A percentile compares a stretch with the other conserved stretches of the same genome.
Evolutionary conservation across 2,329 filamentous ascomycete species (phyloP).

Genomic region (Aspergillus hortae): DNA sequence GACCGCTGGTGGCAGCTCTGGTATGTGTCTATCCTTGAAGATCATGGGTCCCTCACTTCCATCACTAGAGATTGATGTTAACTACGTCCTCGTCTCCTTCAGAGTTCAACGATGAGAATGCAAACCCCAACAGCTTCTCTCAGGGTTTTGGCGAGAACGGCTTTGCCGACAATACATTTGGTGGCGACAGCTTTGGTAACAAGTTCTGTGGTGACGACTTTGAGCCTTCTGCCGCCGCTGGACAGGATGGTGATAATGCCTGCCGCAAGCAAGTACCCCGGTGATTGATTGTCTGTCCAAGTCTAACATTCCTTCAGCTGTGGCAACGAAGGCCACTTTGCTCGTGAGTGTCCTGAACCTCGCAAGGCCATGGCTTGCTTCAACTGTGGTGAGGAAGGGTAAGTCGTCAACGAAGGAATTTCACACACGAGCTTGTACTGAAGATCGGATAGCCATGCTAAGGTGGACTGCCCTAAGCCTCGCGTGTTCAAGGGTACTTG

Average conservation of each 20-base stretch:
- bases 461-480: conserved; percentile 45
- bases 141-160: conserved; percentile 5
- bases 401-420: conserved; percentile 6
- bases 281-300: background rate
- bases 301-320: conserved; percentile 26
- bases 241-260: conserved; percentile 17
- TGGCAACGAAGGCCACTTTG: conserved; percentile 35
- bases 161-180: conserved; percentile 1
- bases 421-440: background rate
- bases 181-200: conserved; percentile 5
- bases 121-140: background rate
- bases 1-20: background rate
- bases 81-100: background rate
- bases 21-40: background rate
- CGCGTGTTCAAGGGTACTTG: conserved; percentile 47
- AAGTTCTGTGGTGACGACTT: conserved; percentile 6
- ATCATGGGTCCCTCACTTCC: too few relatives aligned
- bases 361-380: conserved; percentile 41
- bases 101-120: background rate
- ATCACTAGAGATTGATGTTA: too few relatives aligned
- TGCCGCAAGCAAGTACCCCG: conserved; percentile 35
- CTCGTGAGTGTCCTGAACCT: conserved; percentile 43
- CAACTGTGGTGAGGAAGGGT: conserved; percentile 42
- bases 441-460: conserved; percentile 34
- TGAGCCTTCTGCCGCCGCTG: conserved; percentile 1